Base-by-base conservation (phyloP, 2,329 filamentous ascomycete species). In the Rutstroemia sp. region DNA sequence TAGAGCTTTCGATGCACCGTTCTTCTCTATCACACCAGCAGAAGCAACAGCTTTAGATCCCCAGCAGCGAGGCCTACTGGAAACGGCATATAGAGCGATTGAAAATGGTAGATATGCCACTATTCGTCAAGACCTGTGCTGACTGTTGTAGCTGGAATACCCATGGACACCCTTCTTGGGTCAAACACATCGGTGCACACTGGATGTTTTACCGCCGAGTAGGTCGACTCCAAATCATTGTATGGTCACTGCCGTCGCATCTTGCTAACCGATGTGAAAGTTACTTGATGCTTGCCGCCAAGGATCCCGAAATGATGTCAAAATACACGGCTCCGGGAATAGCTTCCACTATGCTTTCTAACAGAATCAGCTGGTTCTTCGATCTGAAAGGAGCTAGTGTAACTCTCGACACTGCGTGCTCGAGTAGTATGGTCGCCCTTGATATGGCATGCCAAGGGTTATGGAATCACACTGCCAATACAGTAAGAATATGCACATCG, bases 371-470 rank as follows among this genome's bases (percentile, higher is more conserved):
- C 0, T 77, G 81, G 64, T 75, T 73, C 56, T 80, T 78, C 65
- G 75, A 82, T 61, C 68, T 82, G 34, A 58, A 58, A 5, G 73
- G 73, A 0, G 76, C 79, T 2, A 80, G 77, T 61, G 72, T 81
- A 66, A 81, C 77, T 0, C 66, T 83, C 12, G 79, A 83, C 52
- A 83, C 81, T 0, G 81, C 78, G 19, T 84, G 81, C 65, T 82
- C 78, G 34, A 76, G 75, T 5, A 78, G 76, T 48, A 69, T 83
- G n/a, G 74, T 80, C 2, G 75, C 76, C 0, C 69, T 83, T 2
- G 77, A 83, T 62, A 68, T 78, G 34, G 80, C 76, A 2, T 75
- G 74, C 16, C 75, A 79, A 51, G 76, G 73, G 27, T 67, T 83
- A 2, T 34, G 25, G 25, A 38, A 25, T 10, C 17, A 30, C 17